Evolutionary conservation across 2,329 filamentous ascomycete species (phyloP).

Genomic region (Neopestalotiopsis rosae): DNA sequence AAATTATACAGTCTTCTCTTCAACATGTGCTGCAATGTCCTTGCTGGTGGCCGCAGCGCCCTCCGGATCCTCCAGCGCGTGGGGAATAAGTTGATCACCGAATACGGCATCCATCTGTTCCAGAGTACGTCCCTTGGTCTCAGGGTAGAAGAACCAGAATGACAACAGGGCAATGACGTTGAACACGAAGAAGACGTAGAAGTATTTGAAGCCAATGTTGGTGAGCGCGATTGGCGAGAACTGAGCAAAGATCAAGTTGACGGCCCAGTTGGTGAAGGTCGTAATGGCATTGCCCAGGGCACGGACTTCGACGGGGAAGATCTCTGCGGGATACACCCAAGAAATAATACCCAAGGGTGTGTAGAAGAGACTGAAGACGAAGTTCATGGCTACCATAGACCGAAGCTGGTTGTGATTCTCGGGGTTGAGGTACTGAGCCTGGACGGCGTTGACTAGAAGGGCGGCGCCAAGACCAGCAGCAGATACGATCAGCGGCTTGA

Average conservation of each 20-base stretch:
- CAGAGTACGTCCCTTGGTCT: slow-evolving; percentile 37
- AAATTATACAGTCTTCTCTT: not conserved
- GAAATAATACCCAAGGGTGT: slow-evolving; percentile 32
- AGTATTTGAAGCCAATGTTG: slow-evolving; percentile 45
- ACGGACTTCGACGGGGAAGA: slow-evolving; percentile 30
- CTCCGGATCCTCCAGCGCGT: slow-evolving; percentile 3
- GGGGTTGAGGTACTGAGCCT: slow-evolving; percentile 9
- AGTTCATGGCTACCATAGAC: slow-evolving; percentile 39
- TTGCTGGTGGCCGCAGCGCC: slow-evolving; percentile 6
- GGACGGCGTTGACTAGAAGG: slow-evolving; percentile 21
- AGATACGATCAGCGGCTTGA: slow-evolving; percentile 52
- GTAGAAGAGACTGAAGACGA: slow-evolving; percentile 40
- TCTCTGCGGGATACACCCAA: slow-evolving; percentile 35
- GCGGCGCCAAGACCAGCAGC: slow-evolving; percentile 34
- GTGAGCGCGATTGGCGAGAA: slow-evolving; percentile 47
- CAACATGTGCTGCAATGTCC: slow-evolving; percentile 4
- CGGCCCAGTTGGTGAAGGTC: slow-evolving; percentile 15
- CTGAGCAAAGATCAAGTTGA: slow-evolving; percentile 39
- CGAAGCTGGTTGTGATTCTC: slow-evolving; percentile 8
- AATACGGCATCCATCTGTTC: slow-evolving; percentile 38
- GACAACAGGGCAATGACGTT: slow-evolving; percentile 35
- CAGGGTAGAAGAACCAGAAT: slow-evolving; percentile 44
- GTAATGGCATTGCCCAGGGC: slow-evolving; percentile 26
- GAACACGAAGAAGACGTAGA: slow-evolving; percentile 44
- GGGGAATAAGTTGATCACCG: slow-evolving; percentile 25